Base-by-base conservation (phyloP, 345 rosid species). In the Gossypium longicalyx region DNA sequence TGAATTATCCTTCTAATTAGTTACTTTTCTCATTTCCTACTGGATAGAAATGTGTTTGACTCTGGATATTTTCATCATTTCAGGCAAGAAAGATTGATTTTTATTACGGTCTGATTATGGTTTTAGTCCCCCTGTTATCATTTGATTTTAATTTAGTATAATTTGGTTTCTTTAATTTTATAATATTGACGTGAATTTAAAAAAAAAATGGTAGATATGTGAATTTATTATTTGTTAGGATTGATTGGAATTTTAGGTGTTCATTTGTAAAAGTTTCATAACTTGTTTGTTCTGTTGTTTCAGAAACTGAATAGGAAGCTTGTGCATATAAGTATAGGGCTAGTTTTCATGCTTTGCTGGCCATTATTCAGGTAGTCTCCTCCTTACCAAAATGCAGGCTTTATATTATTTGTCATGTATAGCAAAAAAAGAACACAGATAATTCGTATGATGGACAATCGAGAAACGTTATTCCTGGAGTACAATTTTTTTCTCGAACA, bases 301-400 rank as follows among this genome's bases (percentile, higher is more conserved):
- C 74, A 90, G 93, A 87, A 87, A 72, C 73, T 90, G 83, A 90
- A 87, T 54, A 80, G 96, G 88, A 90, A 95, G 92, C 88, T 95
- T 67, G 92, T 95, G 75, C 99, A 95, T 80, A 82, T 91, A 63
- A 93, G 91, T 74, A 80, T 91, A 6, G 99, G 99, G 69, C 84
- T 90, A 61, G 87, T 80, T 59, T 93, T 93, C 85, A 90, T 90
- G 97, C 97, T 95, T 76, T 89, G 97, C 83, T 89, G 93, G 93
- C 96, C 96, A 17, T 29, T 90, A 69, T 89, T 86, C 90, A 90
- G 93, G 96, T 89, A 84, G 76, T 82, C 43, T 74, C 67, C 15
- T 72, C 68, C 12, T 66, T 68, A 17, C 80, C 72, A 16, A 34
- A 34, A 12, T 19, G 9, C 64, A 63, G 74, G 71, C 64, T 60